Evolutionary conservation across 2,329 filamentous ascomycete genomes (phyloP).

Genomic region (Trichophyton benhamiae): DNA sequence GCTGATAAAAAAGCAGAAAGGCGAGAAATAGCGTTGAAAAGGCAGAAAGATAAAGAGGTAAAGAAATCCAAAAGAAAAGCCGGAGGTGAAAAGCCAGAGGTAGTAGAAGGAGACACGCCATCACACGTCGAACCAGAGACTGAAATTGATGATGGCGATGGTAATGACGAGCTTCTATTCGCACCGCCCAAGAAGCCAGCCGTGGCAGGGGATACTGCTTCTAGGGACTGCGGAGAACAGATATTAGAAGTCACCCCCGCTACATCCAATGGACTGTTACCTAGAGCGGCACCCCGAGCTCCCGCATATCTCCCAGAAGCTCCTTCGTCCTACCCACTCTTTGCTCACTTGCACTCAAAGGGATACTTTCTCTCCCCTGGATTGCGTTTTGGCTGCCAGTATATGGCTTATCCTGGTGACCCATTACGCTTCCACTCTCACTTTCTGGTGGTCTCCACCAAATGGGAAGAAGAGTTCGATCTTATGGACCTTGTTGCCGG

Average conservation of each 20-base stretch:
- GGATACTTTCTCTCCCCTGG: conserved; percentile 87
- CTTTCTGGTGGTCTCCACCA: conserved; percentile 70
- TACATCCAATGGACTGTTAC: conserved; percentile 37
- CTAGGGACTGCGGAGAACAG: conserved; percentile 2
- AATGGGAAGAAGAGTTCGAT: conserved; percentile 78
- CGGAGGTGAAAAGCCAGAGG: background rate
- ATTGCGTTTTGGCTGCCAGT: conserved; percentile 85
- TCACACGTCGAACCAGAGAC: conserved; percentile 9
- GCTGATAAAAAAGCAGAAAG: conserved; percentile 38
- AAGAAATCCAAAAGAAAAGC: conserved; percentile 12
- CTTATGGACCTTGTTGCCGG: conserved; percentile 76
- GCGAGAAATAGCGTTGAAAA: conserved; percentile 40
- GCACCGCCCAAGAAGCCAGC: conserved; percentile 1
- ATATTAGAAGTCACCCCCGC: conserved; percentile 35
- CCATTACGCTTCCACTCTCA: conserved; percentile 91
- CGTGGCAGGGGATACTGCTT: conserved; percentile 2
- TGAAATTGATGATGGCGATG: conserved; percentile 1
- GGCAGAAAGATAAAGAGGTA: conserved; percentile 28
- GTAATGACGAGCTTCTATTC: background rate
- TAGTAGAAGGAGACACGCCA: conserved; percentile 7
- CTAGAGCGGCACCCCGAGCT: conserved; percentile 20
- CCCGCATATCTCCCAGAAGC: conserved; percentile 25
- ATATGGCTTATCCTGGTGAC: conserved; percentile 90
- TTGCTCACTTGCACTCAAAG: conserved; percentile 61
- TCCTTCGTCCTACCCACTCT: conserved; percentile 56